Evolutionary conservation across 148 eudicot genomes (phyloP), one percentile per base, ranked within the genome.

Genomic region (Camellia lanceoleosa): DNA sequence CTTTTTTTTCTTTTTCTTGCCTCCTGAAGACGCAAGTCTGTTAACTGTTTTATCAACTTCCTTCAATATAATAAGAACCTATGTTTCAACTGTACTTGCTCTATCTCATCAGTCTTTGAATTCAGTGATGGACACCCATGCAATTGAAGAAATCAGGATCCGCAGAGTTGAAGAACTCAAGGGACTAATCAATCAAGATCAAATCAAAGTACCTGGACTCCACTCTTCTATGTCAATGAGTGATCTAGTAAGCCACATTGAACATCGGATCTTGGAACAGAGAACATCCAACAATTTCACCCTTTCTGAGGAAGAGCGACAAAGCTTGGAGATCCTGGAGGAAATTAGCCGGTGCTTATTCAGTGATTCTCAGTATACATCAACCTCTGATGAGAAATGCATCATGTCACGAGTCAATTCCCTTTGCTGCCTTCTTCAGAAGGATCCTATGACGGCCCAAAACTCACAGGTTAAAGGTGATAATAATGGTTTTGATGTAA

Each of bases 361-460:
- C 19, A 89, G 74, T 13, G 99, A 96, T 68, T 62, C 91, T 18
- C 97, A 90, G 59, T 67, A 84, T 41, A 20, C 81, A 47, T 80
- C 92, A 51, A 80, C 82, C 59, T 88, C 92, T 19, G 94, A 95
- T 49, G 98, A 95, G 79, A 90, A 90, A 64, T 79, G 82, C 19
- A 84, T 93, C 73, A 89, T 95, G 94, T 87, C 96, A 23, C 84
- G 96, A 78, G 97, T 95, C 20, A 83, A 95, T 71, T 95, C 98
- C 62, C 97, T 95, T 41, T 95, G 96, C 84, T 95, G 98, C 87
- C 97, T 95, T 68, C 88, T 95, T 20, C 98, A 93, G 76, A 92
- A 85, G 84, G 98, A 94, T 54, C 84, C 87, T 42, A 4, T 76
- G 18, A 56, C 82, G 68, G 82, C 65, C 65, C 83, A 88, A 15